A percentile compares a stretch with the other conserved stretches of the same genome.
phyloP scores from a whole-genome alignment of 192 early-diverging fungal genomes.

The Backusella luteola region DNA sequence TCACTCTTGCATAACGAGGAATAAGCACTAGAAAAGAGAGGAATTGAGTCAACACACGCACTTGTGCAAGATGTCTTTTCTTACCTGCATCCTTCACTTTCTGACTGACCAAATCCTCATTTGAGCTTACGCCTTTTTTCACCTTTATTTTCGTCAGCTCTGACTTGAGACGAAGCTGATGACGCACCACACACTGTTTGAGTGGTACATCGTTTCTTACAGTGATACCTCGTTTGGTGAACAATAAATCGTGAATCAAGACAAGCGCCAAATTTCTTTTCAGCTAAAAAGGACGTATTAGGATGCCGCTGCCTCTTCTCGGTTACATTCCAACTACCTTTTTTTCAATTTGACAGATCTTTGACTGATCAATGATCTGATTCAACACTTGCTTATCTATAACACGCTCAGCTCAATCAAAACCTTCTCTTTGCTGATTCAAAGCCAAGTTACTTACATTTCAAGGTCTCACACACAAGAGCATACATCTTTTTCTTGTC shows the following conservation, averaged over 20 bases:
- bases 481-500: conserved; percentile 89
- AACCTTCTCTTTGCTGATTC: neutral
- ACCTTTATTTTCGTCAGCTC: conserved; percentile 81
- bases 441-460: conserved; percentile 48
- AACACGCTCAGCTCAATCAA: neutral
- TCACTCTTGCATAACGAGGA: conserved; percentile 88
- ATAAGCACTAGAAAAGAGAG: conserved; percentile 46
- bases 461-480: conserved; percentile 89
- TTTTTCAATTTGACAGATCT: conserved; percentile 48
- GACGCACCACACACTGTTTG: conserved; percentile 64
- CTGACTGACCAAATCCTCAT: conserved; percentile 71
- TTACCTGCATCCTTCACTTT: conserved; percentile 51
- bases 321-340: conserved; percentile 28
- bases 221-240: conserved; percentile 73
- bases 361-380: conserved; percentile 48
- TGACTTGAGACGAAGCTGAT: conserved; percentile 65
- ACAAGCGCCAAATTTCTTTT: conserved; percentile 39
- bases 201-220: conserved; percentile 53
- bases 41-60: neutral
- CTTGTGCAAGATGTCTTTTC: neutral
- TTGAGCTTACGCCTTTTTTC: conserved; percentile 58
- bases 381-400: conserved; percentile 51
- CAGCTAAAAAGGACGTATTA: conserved; percentile 5
- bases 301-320: too few species aligned
- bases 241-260: conserved; percentile 85